Evolutionary conservation across 1,284 basidiomycete genomes (phyloP), one percentile per base, ranked within the genome.

Genomic region (Singerocomus rubriflavus): DNA sequence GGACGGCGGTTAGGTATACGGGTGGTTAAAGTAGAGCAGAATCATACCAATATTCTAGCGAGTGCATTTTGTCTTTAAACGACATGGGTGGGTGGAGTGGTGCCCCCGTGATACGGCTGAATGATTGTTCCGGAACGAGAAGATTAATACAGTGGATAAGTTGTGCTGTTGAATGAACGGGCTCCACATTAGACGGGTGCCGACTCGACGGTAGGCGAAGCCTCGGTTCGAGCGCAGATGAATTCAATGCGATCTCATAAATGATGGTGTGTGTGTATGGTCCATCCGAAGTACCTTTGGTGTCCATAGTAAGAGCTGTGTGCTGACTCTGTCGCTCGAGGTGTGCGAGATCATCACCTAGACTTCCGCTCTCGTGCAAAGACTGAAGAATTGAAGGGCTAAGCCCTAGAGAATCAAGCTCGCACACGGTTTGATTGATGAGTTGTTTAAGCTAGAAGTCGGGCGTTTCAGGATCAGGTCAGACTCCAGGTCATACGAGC

Each of bases 361-460:
- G 44, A 31, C 53, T 11, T 44, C 51, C 45, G 33, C 60, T 57
- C 44, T 69, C 67, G 27, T 78, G 58, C 13, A 78, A 64, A 32
- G 72, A 70, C 3, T 80, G 80, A 12, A 85, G 69, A 2, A 81
- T 58, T 16, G 71, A 67, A 8, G 82, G 87, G 41, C 80, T 81
- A 5, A 96, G 74, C 8, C 93, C 94, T 46, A 95, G 75, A 7
- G 81, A 77, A 8, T 83, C 78, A 29, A 98, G 83, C 68, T 98
- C 94, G 14, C 75, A 72, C 0, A 90, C 91, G 41, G 95, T 84
- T 65, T 87, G 80, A 61, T 93, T 92, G 64, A 98, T 93, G 46
- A 97, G 77, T 63, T 93, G 94, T 72, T 98, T 98, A 57, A 98
- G 84, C 88, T 93, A 63, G 13, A n/a, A 25, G 17, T 37, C 7